Evolutionary conservation across 1,284 basidiomycete genomes (phyloP).

Genomic region (Boletellus deceptivus): DNA sequence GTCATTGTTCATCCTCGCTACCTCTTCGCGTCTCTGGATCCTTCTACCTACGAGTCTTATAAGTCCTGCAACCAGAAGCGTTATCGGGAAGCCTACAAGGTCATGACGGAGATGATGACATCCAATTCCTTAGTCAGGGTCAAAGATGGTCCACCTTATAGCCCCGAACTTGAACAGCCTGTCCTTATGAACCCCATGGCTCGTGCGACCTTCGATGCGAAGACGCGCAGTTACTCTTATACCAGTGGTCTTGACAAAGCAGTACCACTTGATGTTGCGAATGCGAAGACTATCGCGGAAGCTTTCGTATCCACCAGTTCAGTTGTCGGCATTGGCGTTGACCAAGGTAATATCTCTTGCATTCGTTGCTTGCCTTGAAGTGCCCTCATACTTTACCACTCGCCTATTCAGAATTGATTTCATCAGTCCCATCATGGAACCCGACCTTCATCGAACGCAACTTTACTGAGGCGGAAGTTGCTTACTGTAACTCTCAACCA

Average conservation of each 20-base stretch:
- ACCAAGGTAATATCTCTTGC: conserved; percentile 58
- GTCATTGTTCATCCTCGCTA: conserved; percentile 90
- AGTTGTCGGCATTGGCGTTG: conserved; percentile 77
- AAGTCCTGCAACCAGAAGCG: conserved; percentile 66
- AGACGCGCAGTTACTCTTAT: conserved; percentile 85
- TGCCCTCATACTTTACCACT: conserved; percentile 12
- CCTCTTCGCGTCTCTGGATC: conserved; percentile 81
- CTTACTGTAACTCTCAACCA: conserved; percentile 87
- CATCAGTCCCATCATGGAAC: conserved; percentile 87
- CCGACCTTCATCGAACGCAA: conserved; percentile 89
- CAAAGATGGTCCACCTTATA: conserved; percentile 94
- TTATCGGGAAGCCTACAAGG: conserved; percentile 81
- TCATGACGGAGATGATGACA: conserved; percentile 94
- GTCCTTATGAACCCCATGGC: conserved; percentile 95
- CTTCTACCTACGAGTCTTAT: conserved; percentile 75
- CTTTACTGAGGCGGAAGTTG: conserved; percentile 87
- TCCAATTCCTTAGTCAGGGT: conserved; percentile 91
- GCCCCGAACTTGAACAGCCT: conserved; percentile 81
- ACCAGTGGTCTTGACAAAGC: conserved; percentile 58
- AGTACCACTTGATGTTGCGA: conserved; percentile 58
- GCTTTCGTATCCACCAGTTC: conserved; percentile 47
- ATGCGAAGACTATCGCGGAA: conserved; percentile 63
- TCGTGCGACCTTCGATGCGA: conserved; percentile 77
- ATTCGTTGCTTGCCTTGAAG: conserved; percentile 1
- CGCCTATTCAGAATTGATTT: conserved; percentile 77